Conservation (phyloP, 441 rosid genomes). For the Syzygium malaccense region DNA sequence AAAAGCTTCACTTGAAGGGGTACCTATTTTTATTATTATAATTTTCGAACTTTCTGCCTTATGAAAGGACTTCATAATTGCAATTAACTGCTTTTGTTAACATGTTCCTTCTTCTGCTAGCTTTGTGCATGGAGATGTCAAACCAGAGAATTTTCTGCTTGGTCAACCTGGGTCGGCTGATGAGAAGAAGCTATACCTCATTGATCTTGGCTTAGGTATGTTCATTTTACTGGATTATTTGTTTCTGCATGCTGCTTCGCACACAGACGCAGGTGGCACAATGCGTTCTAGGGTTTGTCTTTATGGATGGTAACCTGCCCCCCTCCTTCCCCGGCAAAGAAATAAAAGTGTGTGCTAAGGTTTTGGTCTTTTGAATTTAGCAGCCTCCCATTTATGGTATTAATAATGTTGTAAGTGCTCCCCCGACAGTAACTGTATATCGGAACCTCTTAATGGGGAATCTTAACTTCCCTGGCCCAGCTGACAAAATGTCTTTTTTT, state of each 20-base stretch:
- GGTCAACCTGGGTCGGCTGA: conserved; percentile 88
- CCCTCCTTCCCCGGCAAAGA: background rate
- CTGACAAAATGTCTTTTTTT: background rate
- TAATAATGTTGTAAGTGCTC: background rate
- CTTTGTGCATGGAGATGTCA: conserved; percentile 97
- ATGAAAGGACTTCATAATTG: background rate
- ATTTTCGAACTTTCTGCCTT: background rate
- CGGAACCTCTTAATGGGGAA: background rate
- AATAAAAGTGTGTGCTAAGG: background rate
- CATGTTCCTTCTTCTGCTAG: conserved; percentile 24
- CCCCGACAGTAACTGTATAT: background rate
- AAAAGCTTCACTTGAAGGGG: conserved; percentile 90
- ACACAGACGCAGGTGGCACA: background rate
- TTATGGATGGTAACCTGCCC: background rate
- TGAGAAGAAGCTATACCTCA: conserved; percentile 87
- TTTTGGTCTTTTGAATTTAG: background rate
- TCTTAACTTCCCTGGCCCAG: background rate
- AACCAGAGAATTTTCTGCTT: conserved; percentile 88
- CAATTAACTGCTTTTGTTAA: background rate
- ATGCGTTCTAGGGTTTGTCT: background rate
- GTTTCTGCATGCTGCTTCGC: background rate
- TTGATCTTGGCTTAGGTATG: conserved; percentile 94
- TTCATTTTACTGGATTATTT: background rate
- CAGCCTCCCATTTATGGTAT: background rate
- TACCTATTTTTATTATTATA: conserved; percentile 10